Percentiles rank a stretch among this genome's conserved stretches.
Conservation (phyloP, 108 stramenopile genomes). For the Aurantiochytrium sp. region DNA sequence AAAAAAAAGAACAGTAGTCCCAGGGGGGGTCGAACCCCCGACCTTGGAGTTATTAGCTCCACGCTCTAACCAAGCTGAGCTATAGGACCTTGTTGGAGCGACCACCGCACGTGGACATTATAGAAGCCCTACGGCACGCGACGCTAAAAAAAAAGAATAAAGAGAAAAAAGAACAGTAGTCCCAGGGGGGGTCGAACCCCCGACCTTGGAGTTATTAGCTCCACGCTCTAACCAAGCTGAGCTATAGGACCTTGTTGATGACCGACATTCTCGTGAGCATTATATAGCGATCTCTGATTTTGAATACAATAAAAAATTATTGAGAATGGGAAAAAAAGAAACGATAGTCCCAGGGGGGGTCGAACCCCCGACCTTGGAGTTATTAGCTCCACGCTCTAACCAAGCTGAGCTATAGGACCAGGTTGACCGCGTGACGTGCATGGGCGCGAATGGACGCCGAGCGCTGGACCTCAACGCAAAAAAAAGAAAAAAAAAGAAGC, state of each 20-base stretch:
- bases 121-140: too few relatives aligned
- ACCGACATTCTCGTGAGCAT: neutral
- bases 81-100: neutral
- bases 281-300: too few relatives aligned
- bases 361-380: neutral
- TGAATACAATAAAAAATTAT: neutral
- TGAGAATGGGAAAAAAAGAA: neutral
- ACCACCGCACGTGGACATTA: too few relatives aligned
- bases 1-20: too few relatives aligned
- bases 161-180: neutral
- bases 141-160: too few relatives aligned
- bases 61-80: neutral
- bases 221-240: neutral
- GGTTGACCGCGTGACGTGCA: too few relatives aligned
- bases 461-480: too few relatives aligned
- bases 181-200: neutral
- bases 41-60: too few relatives aligned
- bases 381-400: slow-evolving; percentile 1
- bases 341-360: neutral
- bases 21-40: too few relatives aligned
- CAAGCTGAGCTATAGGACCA: neutral
- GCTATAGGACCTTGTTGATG: neutral
- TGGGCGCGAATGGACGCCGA: too few relatives aligned
- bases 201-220: neutral
- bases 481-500: neutral